Evolutionary conservation across 306 rosid genomes (phyloP).

Genomic region (Carpinus fangiana): DNA sequence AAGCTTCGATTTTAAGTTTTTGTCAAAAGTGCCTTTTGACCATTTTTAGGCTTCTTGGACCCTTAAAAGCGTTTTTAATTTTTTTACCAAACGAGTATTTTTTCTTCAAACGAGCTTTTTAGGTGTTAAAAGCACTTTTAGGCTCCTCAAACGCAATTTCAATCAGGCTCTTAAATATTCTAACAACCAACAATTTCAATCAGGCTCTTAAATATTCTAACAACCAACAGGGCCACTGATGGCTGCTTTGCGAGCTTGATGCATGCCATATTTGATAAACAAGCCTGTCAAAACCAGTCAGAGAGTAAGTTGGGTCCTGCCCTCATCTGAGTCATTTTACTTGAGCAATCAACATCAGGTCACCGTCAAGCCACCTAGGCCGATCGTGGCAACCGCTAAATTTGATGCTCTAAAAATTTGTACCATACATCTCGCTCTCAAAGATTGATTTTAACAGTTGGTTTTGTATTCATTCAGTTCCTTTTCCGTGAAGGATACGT

Average conservation of each 20-base stretch:
- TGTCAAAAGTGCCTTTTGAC: too few species aligned
- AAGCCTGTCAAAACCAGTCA: background rate
- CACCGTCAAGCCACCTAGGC: background rate
- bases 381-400: background rate
- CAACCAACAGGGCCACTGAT: background rate
- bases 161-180: too few species aligned
- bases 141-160: too few species aligned
- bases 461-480: conserved; percentile 6
- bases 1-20: too few species aligned
- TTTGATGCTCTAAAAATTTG: background rate
- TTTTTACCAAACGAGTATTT: too few species aligned
- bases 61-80: too few species aligned
- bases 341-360: background rate
- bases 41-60: too few species aligned
- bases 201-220: too few species aligned
- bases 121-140: too few species aligned
- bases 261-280: background rate
- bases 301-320: background rate
- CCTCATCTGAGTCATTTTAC: background rate
- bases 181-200: too few species aligned
- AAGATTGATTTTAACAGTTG: background rate
- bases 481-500: background rate
- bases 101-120: too few species aligned
- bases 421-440: background rate
- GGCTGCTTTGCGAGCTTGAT: background rate